Evolutionary conservation across 1,284 basidiomycete species (phyloP).

Genomic region (Omphalotus olearius): DNA sequence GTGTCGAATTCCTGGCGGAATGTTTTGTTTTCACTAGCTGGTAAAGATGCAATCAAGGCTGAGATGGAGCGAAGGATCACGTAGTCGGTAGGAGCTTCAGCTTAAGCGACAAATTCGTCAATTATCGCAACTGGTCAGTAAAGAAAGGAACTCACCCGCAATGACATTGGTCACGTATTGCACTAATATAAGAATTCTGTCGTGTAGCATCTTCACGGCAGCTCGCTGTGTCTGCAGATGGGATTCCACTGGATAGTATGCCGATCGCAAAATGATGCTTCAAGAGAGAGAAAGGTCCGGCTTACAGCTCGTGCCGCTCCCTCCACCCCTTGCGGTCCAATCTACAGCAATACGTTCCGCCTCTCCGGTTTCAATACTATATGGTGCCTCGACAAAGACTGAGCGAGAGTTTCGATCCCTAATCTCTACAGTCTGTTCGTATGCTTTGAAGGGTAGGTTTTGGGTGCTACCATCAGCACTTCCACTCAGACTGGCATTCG

Average conservation of each 20-base stretch:
- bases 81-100: slow-evolving; percentile 68
- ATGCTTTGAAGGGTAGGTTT: slow-evolving; percentile 83
- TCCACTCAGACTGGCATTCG: slow-evolving; percentile 40
- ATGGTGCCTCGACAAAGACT: slow-evolving; percentile 80
- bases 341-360: slow-evolving; percentile 98
- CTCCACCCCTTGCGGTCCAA: slow-evolving; percentile 89
- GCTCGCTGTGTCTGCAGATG: slow-evolving; percentile 89
- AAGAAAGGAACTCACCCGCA: slow-evolving; percentile 46
- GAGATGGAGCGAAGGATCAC: slow-evolving; percentile 80
- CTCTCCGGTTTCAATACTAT: slow-evolving; percentile 93
- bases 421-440: slow-evolving; percentile 83
- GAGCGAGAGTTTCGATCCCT: slow-evolving; percentile 71
- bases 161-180: slow-evolving; percentile 78
- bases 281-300: slow-evolving; percentile 14
- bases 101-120: slow-evolving; percentile 31
- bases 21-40: slow-evolving; percentile 74
- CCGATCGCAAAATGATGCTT: not conserved
- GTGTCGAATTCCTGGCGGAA: slow-evolving; percentile 86
- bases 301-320: slow-evolving; percentile 75
- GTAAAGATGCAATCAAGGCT: slow-evolving; percentile 82
- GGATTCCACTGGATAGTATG: slow-evolving; percentile 65
- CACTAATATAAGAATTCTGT: slow-evolving; percentile 80
- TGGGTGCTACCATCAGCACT: slow-evolving; percentile 57
- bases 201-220: slow-evolving; percentile 94
- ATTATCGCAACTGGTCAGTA: not conserved